Base-by-base conservation (phyloP, 148 eudicot genomes). In the Rhododendron ferrugineum region DNA sequence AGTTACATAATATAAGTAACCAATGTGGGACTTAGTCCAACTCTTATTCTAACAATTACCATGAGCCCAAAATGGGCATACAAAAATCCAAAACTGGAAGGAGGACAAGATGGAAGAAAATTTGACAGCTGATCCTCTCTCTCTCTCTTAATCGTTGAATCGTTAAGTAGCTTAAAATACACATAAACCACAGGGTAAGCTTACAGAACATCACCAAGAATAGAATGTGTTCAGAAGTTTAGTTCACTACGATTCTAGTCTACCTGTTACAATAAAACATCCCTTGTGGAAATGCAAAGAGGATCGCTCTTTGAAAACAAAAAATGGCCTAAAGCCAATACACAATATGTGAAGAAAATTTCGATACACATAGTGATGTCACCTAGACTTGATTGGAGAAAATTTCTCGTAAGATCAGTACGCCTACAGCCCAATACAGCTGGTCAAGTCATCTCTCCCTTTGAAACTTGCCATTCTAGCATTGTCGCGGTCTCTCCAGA, bases 401-500 rank as follows among this genome's bases (percentile, higher is more conserved):
- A 83, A 78, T 50, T 26, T 46, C 36, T 26, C 37, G 50, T 5
- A 13, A 78, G 23, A 78, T 11, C 4, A 47, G 5, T 78, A 4
- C 0, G 22, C 72, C 47, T 36, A 58, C 6, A 36, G 3, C 23
- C 13, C 4, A 30, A 82, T n/a, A 16, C 72, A 66, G 40, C 82
- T 46, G 47, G 78, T 89, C 85, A 90, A 36, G 84, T 90, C 92
- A 91, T 96, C 84, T 90, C 84, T 91, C 81, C 94, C 97, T 76
- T 93, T 96, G 11, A 86, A 56, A 86, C 88, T 89, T 22, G 93
- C 96, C 75, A 89, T 52, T 85, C 93, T 94, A 20, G 94, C 98
- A 88, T 84, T 93, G 54, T 95, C 96, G 1, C 97, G 88, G 79
- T 95, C 98, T 22, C 85, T 84, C 85, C 91, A 91, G 83, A 95